Percentiles rank a stretch among this genome's conserved stretches.
These are phyloP conservation scores for Persicaria maculosa DNA, from an alignment of 148 eudicot genomes.

Conservation along the genomic window DNA sequence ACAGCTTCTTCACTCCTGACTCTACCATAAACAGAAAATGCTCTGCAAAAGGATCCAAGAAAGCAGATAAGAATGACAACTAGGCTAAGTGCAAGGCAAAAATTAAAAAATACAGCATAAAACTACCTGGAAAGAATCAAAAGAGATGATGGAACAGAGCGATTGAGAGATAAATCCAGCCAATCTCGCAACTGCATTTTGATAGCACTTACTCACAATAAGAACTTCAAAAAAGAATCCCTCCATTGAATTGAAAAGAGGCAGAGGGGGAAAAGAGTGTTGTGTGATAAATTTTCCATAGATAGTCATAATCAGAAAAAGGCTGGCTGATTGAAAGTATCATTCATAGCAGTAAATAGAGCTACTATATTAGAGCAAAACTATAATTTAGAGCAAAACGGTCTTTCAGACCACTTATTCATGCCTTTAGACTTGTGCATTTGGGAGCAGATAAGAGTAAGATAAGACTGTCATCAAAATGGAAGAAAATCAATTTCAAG, in stretches of 20 bases:
- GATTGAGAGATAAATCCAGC: slow-evolving; percentile 74
- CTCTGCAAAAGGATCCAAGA: slow-evolving; percentile 32
- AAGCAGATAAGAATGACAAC: slow-evolving; percentile 12
- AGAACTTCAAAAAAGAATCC: background rate
- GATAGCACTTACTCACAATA: slow-evolving; percentile 4
- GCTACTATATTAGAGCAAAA: background rate
- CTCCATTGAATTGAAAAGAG: background rate
- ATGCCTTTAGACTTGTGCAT: background rate
- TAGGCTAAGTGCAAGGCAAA: slow-evolving; percentile 3
- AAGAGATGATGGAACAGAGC: slow-evolving; percentile 74
- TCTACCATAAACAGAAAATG: slow-evolving; percentile 69
- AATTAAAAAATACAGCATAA: background rate
- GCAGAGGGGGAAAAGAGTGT: background rate
- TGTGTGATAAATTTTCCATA: background rate
- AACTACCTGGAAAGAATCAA: slow-evolving; percentile 64
- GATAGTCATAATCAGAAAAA: background rate
- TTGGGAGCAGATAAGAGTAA: background rate
- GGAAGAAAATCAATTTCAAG: slow-evolving; percentile 2
- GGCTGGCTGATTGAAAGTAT: background rate
- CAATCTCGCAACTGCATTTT: slow-evolving; percentile 57
- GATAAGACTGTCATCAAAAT: background rate
- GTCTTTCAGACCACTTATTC: background rate
- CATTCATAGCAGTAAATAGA: background rate
- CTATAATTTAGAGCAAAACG: background rate
- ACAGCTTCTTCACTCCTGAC: slow-evolving; percentile 74